Conservation (phyloP, 2,329 filamentous ascomycete genomes). For the Cryphonectria naterciae region DNA sequence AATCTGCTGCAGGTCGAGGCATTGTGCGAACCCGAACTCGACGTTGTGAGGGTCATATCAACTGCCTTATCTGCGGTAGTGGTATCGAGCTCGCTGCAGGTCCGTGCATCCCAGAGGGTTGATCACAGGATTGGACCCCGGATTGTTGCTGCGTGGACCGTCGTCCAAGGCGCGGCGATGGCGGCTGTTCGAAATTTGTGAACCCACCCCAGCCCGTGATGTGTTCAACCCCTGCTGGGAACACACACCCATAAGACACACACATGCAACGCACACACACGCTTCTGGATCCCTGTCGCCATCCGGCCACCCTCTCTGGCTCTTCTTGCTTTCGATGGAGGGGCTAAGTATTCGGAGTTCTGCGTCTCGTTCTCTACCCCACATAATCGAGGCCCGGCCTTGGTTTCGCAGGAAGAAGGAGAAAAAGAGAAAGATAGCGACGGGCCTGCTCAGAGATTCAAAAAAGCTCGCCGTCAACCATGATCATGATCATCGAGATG, state of each 20-base stretch:
- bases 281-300: constrained; percentile 1
- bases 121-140: constrained; percentile 9
- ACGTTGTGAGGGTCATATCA: neutral
- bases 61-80: constrained; percentile 6
- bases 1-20: neutral
- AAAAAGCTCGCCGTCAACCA: neutral
- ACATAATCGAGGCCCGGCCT: constrained; percentile 8
- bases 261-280: neutral
- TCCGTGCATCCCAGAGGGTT: neutral
- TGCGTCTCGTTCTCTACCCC: constrained; percentile 4
- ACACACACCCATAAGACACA: neutral
- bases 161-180: neutral
- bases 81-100: neutral
- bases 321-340: neutral
- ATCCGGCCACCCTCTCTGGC: neutral
- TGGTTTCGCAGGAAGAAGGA: neutral
- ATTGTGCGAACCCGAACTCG: neutral
- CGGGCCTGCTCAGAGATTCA: neutral
- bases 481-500: neutral
- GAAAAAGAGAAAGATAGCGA: neutral
- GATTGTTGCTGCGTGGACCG: neutral
- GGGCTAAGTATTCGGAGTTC: neutral
- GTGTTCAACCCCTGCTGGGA: neutral
- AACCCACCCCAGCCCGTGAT: neutral
- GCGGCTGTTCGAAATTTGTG: constrained; percentile 13